Conservation (phyloP, 139 green algal genomes). For the Chlamydomonas sphaeroides region DNA sequence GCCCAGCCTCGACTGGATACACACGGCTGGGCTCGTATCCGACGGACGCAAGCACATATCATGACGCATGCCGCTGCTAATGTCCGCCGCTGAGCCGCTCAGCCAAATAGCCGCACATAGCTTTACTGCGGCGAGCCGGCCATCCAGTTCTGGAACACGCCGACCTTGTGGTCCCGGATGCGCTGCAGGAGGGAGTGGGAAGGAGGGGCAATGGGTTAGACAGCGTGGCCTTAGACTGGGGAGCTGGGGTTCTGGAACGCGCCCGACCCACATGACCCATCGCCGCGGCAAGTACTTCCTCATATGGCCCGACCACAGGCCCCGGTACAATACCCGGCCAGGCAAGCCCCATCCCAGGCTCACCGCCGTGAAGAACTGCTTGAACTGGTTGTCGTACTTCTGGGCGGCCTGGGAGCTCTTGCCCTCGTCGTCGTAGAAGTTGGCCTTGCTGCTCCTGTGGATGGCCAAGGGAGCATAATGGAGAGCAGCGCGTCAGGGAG, state of each 20-base stretch:
- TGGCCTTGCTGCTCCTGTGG: not conserved
- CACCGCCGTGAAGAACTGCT: constrained; percentile 25
- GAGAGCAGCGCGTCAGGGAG: not conserved
- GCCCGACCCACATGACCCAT: too few relatives aligned
- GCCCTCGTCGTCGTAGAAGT: constrained; percentile 34
- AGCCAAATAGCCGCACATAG: not conserved
- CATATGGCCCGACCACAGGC: too few relatives aligned
- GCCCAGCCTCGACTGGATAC: too few relatives aligned
- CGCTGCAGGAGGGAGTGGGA: too few relatives aligned
- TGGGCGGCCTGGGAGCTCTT: not conserved
- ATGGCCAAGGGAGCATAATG: not conserved
- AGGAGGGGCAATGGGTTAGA: too few relatives aligned
- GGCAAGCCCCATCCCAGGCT: not conserved
- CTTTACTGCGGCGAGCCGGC: not conserved
- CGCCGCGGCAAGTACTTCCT: too few relatives aligned
- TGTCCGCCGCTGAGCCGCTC: not conserved
- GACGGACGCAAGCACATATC: too few relatives aligned
- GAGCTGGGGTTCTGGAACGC: too few relatives aligned
- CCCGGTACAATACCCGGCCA: too few relatives aligned
- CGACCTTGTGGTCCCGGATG: constrained; percentile 11
- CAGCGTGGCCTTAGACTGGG: too few relatives aligned
- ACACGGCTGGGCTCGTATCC: too few relatives aligned
- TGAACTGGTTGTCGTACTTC: constrained; percentile 30
- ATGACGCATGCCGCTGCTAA: too few relatives aligned
- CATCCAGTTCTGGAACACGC: constrained; percentile 12